Evolutionary conservation across 352 stramenopile species (phyloP).

Genomic region (Pythium oligandrum): DNA sequence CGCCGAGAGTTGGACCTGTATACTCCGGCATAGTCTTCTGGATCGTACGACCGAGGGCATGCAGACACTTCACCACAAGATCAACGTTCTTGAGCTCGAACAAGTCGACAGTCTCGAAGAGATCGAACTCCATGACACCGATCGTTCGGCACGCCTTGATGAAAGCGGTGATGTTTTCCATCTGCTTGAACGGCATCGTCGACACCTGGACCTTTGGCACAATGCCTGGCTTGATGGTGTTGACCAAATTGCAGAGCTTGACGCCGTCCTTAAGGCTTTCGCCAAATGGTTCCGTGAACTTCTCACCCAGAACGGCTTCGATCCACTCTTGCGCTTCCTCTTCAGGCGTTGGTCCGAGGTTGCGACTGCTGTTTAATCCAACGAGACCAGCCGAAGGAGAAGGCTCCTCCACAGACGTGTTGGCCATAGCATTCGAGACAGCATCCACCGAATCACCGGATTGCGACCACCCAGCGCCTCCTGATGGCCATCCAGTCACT

Average conservation of each 20-base stretch:
- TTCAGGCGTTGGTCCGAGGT: too few relatives aligned
- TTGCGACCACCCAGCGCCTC: too few relatives aligned
- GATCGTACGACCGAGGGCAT: slow-evolving; percentile 71
- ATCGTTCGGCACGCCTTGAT: slow-evolving; percentile 72
- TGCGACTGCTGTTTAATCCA: too few relatives aligned
- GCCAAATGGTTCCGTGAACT: slow-evolving; percentile 55
- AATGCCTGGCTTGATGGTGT: slow-evolving; percentile 59
- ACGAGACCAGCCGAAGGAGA: too few relatives aligned
- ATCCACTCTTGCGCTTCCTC: slow-evolving; percentile 79
- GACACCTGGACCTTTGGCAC: slow-evolving; percentile 63
- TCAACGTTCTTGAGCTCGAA: slow-evolving; percentile 86
- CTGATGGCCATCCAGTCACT: too few relatives aligned
- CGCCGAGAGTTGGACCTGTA: slow-evolving; percentile 57
- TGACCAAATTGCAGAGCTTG: slow-evolving; percentile 69
- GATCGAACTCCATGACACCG: slow-evolving; percentile 83
- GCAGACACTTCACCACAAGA: slow-evolving; percentile 80
- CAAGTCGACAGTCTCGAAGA: slow-evolving; percentile 90
- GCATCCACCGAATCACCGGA: too few relatives aligned
- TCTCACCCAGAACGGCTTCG: slow-evolving; percentile 63
- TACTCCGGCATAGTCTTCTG: slow-evolving; percentile 76
- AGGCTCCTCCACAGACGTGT: too few relatives aligned
- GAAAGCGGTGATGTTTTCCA: slow-evolving; percentile 89
- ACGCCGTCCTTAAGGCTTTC: slow-evolving; percentile 79
- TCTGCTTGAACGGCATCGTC: slow-evolving; percentile 85
- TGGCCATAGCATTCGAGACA: too few relatives aligned